A percentile compares a stretch with the other conserved stretches of the same genome.
These are phyloP conservation scores for Cutaneotrichosporon cavernicola DNA, from an alignment of 1,284 basidiomycete genomes.

Conservation along the genomic window DNA sequence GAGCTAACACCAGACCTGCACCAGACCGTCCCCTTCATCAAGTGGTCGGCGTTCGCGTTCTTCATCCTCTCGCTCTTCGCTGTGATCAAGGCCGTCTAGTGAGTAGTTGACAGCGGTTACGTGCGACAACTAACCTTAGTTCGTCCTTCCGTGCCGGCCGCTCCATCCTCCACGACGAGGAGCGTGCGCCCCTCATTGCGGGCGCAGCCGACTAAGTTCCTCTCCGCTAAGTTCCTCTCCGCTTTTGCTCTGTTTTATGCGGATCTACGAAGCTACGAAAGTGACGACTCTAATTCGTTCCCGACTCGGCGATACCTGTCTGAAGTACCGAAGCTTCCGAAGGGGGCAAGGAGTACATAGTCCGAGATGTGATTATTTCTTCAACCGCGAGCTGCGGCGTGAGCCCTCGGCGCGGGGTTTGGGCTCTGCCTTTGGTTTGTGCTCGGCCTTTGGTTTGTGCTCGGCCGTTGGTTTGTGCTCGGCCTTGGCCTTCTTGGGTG, in stretches of 20 bases:
- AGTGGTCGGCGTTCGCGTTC: slow-evolving; percentile 84
- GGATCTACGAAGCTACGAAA: background rate
- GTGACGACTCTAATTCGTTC: slow-evolving; percentile 1
- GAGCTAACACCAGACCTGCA: slow-evolving; percentile 56
- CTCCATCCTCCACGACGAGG: slow-evolving; percentile 70
- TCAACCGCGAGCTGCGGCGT: slow-evolving; percentile 20
- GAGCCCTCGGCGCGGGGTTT: slow-evolving; percentile 16
- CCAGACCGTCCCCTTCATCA: slow-evolving; percentile 68
- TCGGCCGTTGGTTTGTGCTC: slow-evolving; percentile 16
- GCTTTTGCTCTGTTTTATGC: background rate
- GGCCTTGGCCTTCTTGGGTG: slow-evolving; percentile 11
- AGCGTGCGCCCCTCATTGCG: slow-evolving; percentile 69
- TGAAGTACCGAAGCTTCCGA: background rate
- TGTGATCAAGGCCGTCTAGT: slow-evolving; percentile 65
- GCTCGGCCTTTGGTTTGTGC: slow-evolving; percentile 21
- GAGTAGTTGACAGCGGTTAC: slow-evolving; percentile 19
- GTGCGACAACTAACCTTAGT: slow-evolving; percentile 29
- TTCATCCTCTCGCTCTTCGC: slow-evolving; percentile 79
- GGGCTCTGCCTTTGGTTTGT: no score
- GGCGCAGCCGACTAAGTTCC: slow-evolving; percentile 15
- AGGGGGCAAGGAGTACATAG: background rate
- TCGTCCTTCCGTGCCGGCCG: slow-evolving; percentile 50
- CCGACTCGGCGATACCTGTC: background rate
- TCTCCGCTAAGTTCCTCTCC: background rate
- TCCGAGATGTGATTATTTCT: slow-evolving; percentile 8